Conservation (phyloP, 768 basidiomycete species). For the Mycena maculata region DNA sequence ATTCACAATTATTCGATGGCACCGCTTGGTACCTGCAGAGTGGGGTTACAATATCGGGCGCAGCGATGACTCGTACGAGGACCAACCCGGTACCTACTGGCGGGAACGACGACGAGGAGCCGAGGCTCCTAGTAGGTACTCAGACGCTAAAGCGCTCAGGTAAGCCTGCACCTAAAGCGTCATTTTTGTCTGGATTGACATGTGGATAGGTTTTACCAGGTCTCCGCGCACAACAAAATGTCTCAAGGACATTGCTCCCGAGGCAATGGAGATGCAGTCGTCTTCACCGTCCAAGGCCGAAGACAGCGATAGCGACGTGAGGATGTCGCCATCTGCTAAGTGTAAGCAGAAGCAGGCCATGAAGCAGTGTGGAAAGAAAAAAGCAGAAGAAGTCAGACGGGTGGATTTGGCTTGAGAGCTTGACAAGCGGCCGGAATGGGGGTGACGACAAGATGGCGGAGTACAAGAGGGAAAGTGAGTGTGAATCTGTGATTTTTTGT, state of each 20-base stretch:
- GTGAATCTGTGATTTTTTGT: too few relatives aligned
- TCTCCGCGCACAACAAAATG: not conserved
- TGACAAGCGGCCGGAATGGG: not conserved
- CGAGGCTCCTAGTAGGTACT: conserved; percentile 10
- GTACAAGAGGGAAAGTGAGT: too few relatives aligned
- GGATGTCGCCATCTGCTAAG: not conserved
- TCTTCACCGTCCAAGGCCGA: too few relatives aligned
- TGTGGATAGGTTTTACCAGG: too few relatives aligned
- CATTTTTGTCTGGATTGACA: not conserved
- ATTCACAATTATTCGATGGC: conserved; percentile 17
- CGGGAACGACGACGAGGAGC: not conserved
- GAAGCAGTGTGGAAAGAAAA: not conserved
- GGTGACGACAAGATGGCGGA: not conserved
- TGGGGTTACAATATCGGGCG: not conserved
- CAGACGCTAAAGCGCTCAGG: conserved; percentile 14
- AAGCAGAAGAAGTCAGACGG: conserved; percentile 19
- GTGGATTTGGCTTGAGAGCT: conserved; percentile 13
- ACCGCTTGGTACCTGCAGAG: conserved; percentile 22
- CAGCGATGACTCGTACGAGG: not conserved
- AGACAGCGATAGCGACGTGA: not conserved
- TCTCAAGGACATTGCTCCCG: too few relatives aligned
- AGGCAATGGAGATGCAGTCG: too few relatives aligned
- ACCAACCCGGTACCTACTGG: not conserved
- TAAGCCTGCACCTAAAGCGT: not conserved
- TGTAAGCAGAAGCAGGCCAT: not conserved